Base-by-base conservation (phyloP, 257 asterid genomes). In the Mitragyna speciosa region DNA sequence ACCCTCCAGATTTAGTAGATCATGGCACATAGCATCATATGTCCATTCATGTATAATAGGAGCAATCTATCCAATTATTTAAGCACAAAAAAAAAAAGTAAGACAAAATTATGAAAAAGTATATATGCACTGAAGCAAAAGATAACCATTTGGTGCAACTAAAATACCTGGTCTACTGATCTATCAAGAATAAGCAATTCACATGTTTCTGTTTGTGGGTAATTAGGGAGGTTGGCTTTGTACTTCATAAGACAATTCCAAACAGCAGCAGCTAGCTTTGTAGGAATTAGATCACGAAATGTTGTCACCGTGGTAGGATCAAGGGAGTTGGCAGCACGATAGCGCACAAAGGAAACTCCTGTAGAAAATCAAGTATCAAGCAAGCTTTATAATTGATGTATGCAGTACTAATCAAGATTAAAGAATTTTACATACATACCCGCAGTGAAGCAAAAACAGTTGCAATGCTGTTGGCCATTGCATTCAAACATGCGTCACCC, bases 31-130 rank as follows among this genome's bases (percentile, higher is more conserved):
- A 48, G 99, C 98, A 79, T 96, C 99, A 87, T 96, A 96, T 48
- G 99, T 94, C 99, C 99, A 96, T 83, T 96, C 99, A 80, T 96
- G 99, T 86, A 96, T 96, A 73, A 96, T 81, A 39, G 99, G 99
- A 87, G 99, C 93, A 83, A 96, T 90, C 99, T 96, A 86, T 59
- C 77, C 66, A 76, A 58, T 75, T 30, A 39, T 47, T 67, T 10
- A 63, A 54, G 24, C 52, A 31, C 52, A 31, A 31, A 6, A 45
- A n/a, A n/a, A n/a, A 75, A 69, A 7, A 41, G n/a, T 72, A 61
- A 26, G 66, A 39, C 17, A 19, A 79, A 45, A 70, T 30, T 52
- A 19, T n/a, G 28, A 14, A 6, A 19, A 64, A 49, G 16, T 36
- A 61, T 22, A 16, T 39, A n/a, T 43, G 52, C 17, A 69, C 68